Evolutionary conservation across 768 basidiomycete genomes (phyloP).

Genomic region (Podaxis sp.): DNA sequence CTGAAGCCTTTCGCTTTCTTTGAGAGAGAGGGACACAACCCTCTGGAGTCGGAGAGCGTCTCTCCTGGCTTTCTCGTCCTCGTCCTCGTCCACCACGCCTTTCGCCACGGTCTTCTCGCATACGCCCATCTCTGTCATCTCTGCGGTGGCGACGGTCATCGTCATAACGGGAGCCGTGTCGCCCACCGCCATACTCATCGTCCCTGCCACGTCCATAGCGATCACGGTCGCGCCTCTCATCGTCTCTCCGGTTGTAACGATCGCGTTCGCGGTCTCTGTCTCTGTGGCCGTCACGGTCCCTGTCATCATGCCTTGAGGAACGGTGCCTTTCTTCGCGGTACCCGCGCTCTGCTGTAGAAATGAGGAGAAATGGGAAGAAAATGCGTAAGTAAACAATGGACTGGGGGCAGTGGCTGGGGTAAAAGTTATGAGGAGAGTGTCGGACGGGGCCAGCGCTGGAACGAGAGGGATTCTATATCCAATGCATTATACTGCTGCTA

Average conservation of each 20-base stretch:
- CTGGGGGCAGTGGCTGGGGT: conserved; percentile 20
- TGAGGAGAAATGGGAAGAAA: conserved; percentile 38
- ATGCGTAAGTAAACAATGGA: conserved; percentile 48
- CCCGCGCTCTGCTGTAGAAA: conserved; percentile 48
- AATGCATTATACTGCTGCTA: conserved; percentile 10
- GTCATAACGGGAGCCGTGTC: conserved; percentile 39
- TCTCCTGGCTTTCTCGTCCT: conserved; percentile 68
- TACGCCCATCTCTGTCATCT: conserved; percentile 18
- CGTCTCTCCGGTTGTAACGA: conserved; percentile 38
- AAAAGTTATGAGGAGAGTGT: conserved; percentile 3
- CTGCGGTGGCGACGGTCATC: conserved; percentile 18
- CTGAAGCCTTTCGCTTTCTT: conserved; percentile 83
- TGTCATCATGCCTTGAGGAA: conserved; percentile 62
- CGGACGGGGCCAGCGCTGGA: not conserved
- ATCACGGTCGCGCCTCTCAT: conserved; percentile 53
- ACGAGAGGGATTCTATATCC: conserved; percentile 3
- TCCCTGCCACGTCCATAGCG: conserved; percentile 14
- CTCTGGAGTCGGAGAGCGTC: conserved; percentile 89
- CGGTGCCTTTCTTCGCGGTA: conserved; percentile 70
- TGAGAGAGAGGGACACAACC: conserved; percentile 80
- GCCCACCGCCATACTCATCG: conserved; percentile 17
- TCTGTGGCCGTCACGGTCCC: conserved; percentile 40
- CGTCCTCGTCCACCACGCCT: conserved; percentile 18
- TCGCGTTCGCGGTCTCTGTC: conserved; percentile 51
- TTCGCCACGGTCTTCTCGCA: conserved; percentile 16